These are phyloP conservation scores for Schizothecium vesticola DNA, from an alignment of 495 filamentous ascomycete species.

Conservation along the genomic window DNA sequence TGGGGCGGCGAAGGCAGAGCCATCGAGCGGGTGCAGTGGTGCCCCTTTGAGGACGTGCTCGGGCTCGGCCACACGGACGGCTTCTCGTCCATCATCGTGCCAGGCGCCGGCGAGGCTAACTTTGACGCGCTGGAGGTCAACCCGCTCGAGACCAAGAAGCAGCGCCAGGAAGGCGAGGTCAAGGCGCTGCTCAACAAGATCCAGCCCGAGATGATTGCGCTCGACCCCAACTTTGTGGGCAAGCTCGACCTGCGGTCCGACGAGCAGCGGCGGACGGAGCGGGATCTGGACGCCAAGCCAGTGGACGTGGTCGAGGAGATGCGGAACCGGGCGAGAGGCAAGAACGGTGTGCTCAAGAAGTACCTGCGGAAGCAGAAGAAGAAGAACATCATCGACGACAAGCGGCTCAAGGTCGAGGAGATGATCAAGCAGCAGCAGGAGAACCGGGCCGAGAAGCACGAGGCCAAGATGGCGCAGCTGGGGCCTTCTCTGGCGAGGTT, in stretches of 20 bases:
- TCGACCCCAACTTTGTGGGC: slow-evolving; percentile 86
- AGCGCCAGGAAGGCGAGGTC: slow-evolving; percentile 91
- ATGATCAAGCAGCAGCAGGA: slow-evolving; percentile 40
- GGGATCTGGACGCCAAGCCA: slow-evolving; percentile 67
- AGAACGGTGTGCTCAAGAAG: slow-evolving; percentile 81
- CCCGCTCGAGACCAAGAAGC: slow-evolving; percentile 92
- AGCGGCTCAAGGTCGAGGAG: slow-evolving; percentile 55
- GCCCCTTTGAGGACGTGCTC: slow-evolving; percentile 89
- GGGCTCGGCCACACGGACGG: slow-evolving; percentile 80
- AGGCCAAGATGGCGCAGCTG: slow-evolving; percentile 40
- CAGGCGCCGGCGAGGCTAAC: slow-evolving; percentile 93
- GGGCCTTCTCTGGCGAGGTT: slow-evolving; percentile 45
- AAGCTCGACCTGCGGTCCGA: slow-evolving; percentile 73
- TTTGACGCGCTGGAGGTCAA: slow-evolving; percentile 91
- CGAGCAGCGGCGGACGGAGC: slow-evolving; percentile 64
- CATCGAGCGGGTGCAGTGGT: slow-evolving; percentile 81
- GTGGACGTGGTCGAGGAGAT: slow-evolving; percentile 66
- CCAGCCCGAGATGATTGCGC: slow-evolving; percentile 92
- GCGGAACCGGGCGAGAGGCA: slow-evolving; percentile 73
- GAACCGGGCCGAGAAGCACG: slow-evolving; percentile 36
- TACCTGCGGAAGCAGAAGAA: slow-evolving; percentile 83
- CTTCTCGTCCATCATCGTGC: slow-evolving; percentile 83
- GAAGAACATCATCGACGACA: slow-evolving; percentile 90
- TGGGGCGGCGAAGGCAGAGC: slow-evolving; percentile 83
- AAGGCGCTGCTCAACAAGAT: slow-evolving; percentile 85